A percentile compares a stretch with the other conserved stretches of the same genome.
Conservation (phyloP, 352 stramenopile species). For the Globisporangium spiculum region DNA sequence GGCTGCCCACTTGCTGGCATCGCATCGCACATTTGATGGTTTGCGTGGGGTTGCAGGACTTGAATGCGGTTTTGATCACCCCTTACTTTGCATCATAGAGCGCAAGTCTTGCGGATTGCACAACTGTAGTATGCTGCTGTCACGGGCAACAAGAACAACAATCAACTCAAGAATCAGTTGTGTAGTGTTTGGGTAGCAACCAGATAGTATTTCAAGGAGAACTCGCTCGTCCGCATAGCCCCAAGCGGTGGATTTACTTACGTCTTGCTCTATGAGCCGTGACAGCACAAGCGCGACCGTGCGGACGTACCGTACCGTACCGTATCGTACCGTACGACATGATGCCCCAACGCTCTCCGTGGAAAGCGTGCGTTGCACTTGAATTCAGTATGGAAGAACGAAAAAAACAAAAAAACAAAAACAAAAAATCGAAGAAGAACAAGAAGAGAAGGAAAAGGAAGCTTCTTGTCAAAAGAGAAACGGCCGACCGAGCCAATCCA, state of each 20-base stretch:
- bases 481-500: neutral
- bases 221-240: neutral
- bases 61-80: no score
- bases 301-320: neutral
- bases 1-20: no score
- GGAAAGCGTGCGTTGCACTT: neutral
- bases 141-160: neutral
- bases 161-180: neutral
- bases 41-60: no score
- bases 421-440: conserved; percentile 8
- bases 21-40: no score
- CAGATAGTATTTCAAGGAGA: neutral
- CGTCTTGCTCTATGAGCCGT: neutral
- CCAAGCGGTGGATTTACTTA: neutral
- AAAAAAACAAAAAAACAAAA: conserved; percentile 13
- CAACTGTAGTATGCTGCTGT: neutral
- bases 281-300: neutral
- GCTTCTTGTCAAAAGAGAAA: neutral
- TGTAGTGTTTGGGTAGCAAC: neutral
- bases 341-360: neutral
- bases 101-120: neutral
- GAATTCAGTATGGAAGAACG: neutral
- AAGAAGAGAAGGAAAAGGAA: neutral
- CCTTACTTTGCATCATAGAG: neutral
- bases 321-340: neutral